A percentile compares a stretch with the other conserved stretches of the same genome.
Conservation (phyloP, 352 stramenopile species). For the Phytophthora meadii region DNA sequence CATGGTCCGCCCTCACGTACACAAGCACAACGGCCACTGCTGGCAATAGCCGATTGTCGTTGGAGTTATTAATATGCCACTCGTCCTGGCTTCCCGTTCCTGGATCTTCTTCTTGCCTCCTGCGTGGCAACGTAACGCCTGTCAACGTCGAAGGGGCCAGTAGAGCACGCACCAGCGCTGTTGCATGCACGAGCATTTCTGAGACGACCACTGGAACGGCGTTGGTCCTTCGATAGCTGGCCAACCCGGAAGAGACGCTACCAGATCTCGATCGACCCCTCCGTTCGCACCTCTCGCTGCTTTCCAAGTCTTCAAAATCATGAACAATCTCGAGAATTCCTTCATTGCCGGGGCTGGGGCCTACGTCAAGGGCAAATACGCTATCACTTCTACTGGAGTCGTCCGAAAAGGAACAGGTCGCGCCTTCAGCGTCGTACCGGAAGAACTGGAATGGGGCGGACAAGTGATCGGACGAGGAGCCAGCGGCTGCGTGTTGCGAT, state of each 20-base stretch:
- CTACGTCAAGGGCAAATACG: slow-evolving; percentile 86
- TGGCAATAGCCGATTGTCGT: slow-evolving; percentile 14
- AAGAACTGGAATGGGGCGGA: slow-evolving; percentile 81
- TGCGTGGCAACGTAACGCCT: slow-evolving; percentile 39
- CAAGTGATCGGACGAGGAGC: slow-evolving; percentile 77
- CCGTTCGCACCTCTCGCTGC: slow-evolving; percentile 5
- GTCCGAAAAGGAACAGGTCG: slow-evolving; percentile 82
- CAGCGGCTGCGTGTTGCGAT: slow-evolving; percentile 75
- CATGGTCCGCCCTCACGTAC: slow-evolving; percentile 15
- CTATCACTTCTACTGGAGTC: slow-evolving; percentile 80
- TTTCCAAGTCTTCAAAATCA: slow-evolving; percentile 8
- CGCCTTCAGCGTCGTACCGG: slow-evolving; percentile 79
- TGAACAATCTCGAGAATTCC: slow-evolving; percentile 81
- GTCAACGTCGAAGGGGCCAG: slow-evolving; percentile 37
- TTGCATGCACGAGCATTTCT: slow-evolving; percentile 24
- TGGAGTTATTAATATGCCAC: slow-evolving; percentile 32
- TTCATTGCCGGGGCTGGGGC: slow-evolving; percentile 72
- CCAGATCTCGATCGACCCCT: slow-evolving; percentile 37
- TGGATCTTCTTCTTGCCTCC: slow-evolving; percentile 20
- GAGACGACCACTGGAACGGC: slow-evolving; percentile 27
- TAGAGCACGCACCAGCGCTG: slow-evolving; percentile 19
- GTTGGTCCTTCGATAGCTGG: background rate
- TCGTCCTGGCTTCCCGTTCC: slow-evolving; percentile 1
- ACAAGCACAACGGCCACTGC: slow-evolving; percentile 23
- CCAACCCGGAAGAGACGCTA: slow-evolving; percentile 36